Evolutionary conservation across 768 basidiomycete species (phyloP), one percentile per base, ranked within the genome.

Genomic region (Terana coerulea): DNA sequence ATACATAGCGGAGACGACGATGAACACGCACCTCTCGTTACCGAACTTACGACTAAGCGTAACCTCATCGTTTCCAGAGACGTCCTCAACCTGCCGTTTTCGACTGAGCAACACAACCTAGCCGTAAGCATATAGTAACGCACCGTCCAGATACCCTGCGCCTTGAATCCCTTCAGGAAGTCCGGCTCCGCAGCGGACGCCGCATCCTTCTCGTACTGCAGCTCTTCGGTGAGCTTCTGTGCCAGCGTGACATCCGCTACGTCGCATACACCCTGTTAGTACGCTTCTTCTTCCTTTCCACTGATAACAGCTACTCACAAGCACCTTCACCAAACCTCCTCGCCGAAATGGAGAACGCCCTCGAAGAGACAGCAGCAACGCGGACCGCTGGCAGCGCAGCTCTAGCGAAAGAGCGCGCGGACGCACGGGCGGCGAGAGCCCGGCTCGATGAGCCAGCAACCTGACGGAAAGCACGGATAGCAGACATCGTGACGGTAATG

Each of bases 1-100:
- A 47, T 24, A 15, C 19, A 9, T 34, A 1, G 9, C 1, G 15
- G 15, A 19, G 26, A 17, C 29, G 21, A 19, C 6, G n/a, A n/a
- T n/a, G 3, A 22, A 7, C 11, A 79, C 87, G 51, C 59, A 95
- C 93, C 70, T 79, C 71, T 98, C 95, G 60, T 91, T 91, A 55
- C 91, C 94, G 67, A 92, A 95, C 59, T 82, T 84, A 59, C 94
- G 83, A n/a, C 73, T 73, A 36, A 98, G 69, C 22, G 77, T 70
- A 33, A 98, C 82, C 68, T 97, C 94, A 67, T 95, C 94, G 49
- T 81, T 78, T 31, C 87, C 88, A 5, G 71, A 58, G 11, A 67
- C 67, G 65, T 95, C 89, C 50, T 82, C 75, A 58, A 98, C 77
- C 85, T 91, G 55, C 31, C 28, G 47, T n/a, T n/a, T n/a, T n/a